Percentiles rank a stretch among this genome's conserved stretches.
These are phyloP conservation scores for Globisporangium camurandrum DNA, from an alignment of 352 stramenopile species.

Conservation along the genomic window DNA sequence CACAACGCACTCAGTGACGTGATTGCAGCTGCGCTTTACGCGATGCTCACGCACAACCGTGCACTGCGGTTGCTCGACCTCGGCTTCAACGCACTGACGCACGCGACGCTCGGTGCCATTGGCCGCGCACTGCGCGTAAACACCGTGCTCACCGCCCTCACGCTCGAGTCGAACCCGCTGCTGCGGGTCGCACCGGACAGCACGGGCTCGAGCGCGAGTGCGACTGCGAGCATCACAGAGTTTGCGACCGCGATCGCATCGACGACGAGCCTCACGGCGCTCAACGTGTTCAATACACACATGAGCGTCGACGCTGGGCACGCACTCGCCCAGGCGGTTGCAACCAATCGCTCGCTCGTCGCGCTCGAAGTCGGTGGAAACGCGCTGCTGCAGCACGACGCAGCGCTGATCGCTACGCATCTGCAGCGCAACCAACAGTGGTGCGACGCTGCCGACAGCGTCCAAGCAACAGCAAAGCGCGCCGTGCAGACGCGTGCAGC, in stretches of 20 bases:
- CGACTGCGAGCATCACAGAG: slow-evolving; percentile 25
- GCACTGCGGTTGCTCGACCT: slow-evolving; percentile 41
- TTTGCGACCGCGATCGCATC: slow-evolving; percentile 30
- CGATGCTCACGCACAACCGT: slow-evolving; percentile 56
- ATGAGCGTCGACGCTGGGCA: slow-evolving; percentile 43
- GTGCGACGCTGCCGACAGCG: slow-evolving; percentile 19
- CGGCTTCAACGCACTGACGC: slow-evolving; percentile 48
- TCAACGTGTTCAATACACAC: slow-evolving; percentile 58
- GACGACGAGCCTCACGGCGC: slow-evolving; percentile 32
- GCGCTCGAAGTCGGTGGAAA: slow-evolving; percentile 47
- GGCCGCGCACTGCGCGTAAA: slow-evolving; percentile 35
- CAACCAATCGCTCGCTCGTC: slow-evolving; percentile 41
- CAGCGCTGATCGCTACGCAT: slow-evolving; percentile 30
- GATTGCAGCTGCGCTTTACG: slow-evolving; percentile 27
- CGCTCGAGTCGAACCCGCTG: slow-evolving; percentile 53
- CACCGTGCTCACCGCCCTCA: slow-evolving; percentile 37
- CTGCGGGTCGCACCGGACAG: too few species aligned
- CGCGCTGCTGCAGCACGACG: slow-evolving; percentile 32
- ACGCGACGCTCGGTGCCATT: slow-evolving; percentile 22
- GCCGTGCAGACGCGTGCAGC: slow-evolving; percentile 25
- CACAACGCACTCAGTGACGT: slow-evolving; percentile 47
- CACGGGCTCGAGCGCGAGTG: slow-evolving; percentile 3
- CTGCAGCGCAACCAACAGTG: slow-evolving; percentile 37
- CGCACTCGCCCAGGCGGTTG: slow-evolving; percentile 30
- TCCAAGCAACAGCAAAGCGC: slow-evolving; percentile 12